Base-by-base conservation (phyloP, 768 basidiomycete genomes). In the Dentipellis sp. region DNA sequence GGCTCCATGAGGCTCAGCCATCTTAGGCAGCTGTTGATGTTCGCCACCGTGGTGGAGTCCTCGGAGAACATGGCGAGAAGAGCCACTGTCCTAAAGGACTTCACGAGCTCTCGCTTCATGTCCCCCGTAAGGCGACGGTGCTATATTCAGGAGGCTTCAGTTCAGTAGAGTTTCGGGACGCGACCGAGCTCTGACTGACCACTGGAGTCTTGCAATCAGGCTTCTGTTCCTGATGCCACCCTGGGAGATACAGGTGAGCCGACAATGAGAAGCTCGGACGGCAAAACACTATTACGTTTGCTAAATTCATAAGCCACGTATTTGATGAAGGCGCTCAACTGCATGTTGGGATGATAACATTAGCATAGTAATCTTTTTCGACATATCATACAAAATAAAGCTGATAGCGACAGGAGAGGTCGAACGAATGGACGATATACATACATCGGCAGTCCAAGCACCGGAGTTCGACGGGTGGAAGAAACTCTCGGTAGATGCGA, bases 401-500 rank as follows among this genome's bases (percentile, higher is more conserved):
- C 47, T 34, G 21, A 52, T 14, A 34, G 12, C 52, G 37, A 50
- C 38, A 19, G 40, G 50, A 64, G 56, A 35, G 60, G 65, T 39
- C 67, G 60, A 38, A 65, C 62, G 9, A 48, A 53, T 47, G 40
- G 35, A 70, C 78, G 57, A 36, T 37, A 21, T 42, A 59, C 61
- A 55, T 70, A 86, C 85, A 73, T 88, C 85, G 52, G 77, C 71
- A 4, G 90, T 90, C 86, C 90, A 93, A 10, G 79, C 74, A 9
- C 91, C 91, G 1, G 88, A 88, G 64, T 91, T 93, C 10, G 85
- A 85, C 0, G 92, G 92, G 66, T 94, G 92, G 71, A 94, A 95
- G 72, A 92, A 93, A 55, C 84, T 84, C 68, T 95, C 93, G 23
- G 84, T 88, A 5, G 90, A 91, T 7, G 88, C 88, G 61, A 95